These are phyloP conservation scores for Aspergillus glaucus DNA, from an alignment of 2,329 filamentous ascomycete genomes.

Conservation along the genomic window DNA sequence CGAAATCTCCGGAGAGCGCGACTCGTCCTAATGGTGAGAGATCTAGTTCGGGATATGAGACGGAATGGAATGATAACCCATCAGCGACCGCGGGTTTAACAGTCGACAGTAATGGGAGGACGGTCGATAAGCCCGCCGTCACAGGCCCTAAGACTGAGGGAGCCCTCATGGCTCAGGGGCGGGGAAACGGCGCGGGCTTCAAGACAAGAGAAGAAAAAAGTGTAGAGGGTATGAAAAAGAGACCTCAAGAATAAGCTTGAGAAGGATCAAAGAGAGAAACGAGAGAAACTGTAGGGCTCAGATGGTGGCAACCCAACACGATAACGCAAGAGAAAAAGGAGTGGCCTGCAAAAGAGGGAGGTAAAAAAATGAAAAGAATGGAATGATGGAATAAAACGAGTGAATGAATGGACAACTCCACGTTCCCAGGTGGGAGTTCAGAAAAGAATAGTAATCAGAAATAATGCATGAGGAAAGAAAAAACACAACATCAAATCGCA, in stretches of 20 bases:
- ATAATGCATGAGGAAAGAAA: slow-evolving; percentile 5
- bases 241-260: too few species aligned
- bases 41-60: slow-evolving; percentile 51
- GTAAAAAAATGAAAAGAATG: slow-evolving; percentile 7
- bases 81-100: slow-evolving; percentile 14
- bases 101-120: slow-evolving; percentile 20
- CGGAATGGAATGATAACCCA: slow-evolving; percentile 31
- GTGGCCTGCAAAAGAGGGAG: slow-evolving; percentile 12
- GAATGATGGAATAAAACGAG: slow-evolving; percentile 9
- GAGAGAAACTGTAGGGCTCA: too few species aligned
- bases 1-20: slow-evolving; percentile 81
- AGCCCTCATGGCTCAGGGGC: slow-evolving; percentile 36
- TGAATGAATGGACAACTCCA: slow-evolving; percentile 4
- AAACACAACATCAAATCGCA: slow-evolving; percentile 8
- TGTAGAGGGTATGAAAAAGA: too few species aligned
- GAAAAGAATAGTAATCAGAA: not conserved
- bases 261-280: too few species aligned
- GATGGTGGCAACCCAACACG: too few species aligned
- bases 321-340: slow-evolving; percentile 4
- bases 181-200: slow-evolving; percentile 27
- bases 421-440: not conserved
- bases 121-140: slow-evolving; percentile 34
- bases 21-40: slow-evolving; percentile 72
- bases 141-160: slow-evolving; percentile 41
- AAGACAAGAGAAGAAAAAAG: too few species aligned